Base-by-base conservation (phyloP, 108 stramenopile genomes). In the Cyclostephanos tholiformis region DNA sequence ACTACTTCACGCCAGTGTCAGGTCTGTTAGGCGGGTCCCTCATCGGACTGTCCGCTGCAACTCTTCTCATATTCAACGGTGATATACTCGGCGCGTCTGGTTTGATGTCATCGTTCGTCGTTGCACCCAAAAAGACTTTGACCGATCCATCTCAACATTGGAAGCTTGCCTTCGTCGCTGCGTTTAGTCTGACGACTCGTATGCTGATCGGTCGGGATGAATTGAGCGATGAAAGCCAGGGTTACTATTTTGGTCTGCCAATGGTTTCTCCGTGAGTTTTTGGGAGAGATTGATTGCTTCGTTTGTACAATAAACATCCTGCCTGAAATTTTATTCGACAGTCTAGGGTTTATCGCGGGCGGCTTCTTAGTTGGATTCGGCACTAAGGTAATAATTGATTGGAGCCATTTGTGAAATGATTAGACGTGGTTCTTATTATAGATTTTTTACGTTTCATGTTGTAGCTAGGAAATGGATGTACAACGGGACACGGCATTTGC, bases 331-430 rank as follows among this genome's bases (percentile, higher is more conserved):
- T 0, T 74, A 72, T 38, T 11, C 50, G n/a, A 6, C 43, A 71
- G 73, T 19, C 52, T 80, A 3, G 91, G 76, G 0, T 89, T 85
- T 56, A 27, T 83, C 32, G 3, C 88, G 19, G 85, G 77, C 16
- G 92, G 92, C 32, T 82, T 93, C 43, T 80, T 86, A 26, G 89
- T 93, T 13, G 92, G 92, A 17, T 85, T 91, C 52, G 89, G 89
- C 19, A 91, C 89, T 19, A 73, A 32, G 58, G 63, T 65, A 26
- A 65, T 39, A 9, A 0, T 65, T 25, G 39, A 65, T 44, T 53
- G 52, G 6, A 25, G 20, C 23, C 7, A 25, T 25, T 65, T 56
- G 64, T 61, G 62, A 76, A 43, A 44, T 22, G 51, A 16, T 29
- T 23, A n/a, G n/a, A n/a, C n/a, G n/a, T n/a, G n/a, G n/a, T 48